Evolutionary conservation across 805 yeast species (phyloP), one percentile per base, ranked within the genome.

Genomic region (Ogataea trehaloabstinens): DNA sequence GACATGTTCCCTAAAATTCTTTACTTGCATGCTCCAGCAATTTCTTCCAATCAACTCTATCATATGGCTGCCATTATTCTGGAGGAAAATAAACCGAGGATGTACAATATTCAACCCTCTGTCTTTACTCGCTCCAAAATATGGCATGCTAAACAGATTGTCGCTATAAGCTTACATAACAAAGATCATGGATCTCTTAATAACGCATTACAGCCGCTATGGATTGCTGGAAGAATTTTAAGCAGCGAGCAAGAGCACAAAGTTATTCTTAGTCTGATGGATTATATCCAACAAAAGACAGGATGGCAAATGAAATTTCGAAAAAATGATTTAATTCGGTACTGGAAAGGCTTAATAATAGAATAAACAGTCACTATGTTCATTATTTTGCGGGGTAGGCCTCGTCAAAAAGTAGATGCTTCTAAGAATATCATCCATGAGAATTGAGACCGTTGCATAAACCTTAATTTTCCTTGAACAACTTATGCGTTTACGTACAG

Each of bases 51-150:
- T 40, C 68, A 64, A 31, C 32, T 66, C 25, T 65, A 58, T 34
- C 71, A 66, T 38, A 64, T 58, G 66, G 63, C 67, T 1, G 52
- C 58, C 20, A 67, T 67, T 11, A 30, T 67, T 12, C 38, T 67
- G 42, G 52, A 58, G 36, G 67, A 64, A 27, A 63, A 64, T 28
- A 67, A 64, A 38, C 71, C 71, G 11, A 49, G 70, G 7, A 16
- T 41, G 22, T 28, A 31, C 24, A 45, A 41, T 8, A 31, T 31
- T 15, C 34, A 31, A 22, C 34, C 34, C 10, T 18, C 34, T 10
- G 24, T 22, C 22, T 31, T 16, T 22, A 31, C 15, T 7, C 13
- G 34, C 10, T 31, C 34, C 11, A 31, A 31, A 18, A 31, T 31
- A 16, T 59, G 65, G 59, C 68, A 63, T 40, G 66, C 66, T 0